phyloP scores from a whole-genome alignment of 495 filamentous ascomycete species.

The Penicillium nucicola region DNA sequence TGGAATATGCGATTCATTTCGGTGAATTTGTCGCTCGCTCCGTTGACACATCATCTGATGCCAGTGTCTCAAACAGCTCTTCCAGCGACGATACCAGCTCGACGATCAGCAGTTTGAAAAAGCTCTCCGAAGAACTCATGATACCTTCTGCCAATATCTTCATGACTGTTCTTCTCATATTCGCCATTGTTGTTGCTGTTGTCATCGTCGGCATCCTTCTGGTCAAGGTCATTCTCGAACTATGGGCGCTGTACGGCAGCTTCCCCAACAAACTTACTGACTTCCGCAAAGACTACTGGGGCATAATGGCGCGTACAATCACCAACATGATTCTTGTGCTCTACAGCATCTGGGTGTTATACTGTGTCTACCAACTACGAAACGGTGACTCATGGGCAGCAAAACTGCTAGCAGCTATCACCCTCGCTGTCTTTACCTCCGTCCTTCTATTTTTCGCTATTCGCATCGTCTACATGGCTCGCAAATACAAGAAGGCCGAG shows the following conservation, averaged over 20 bases:
- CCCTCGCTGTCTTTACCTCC: constrained; percentile 73
- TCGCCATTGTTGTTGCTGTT: constrained; percentile 79
- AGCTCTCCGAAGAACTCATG: constrained; percentile 69
- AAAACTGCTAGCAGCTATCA: constrained; percentile 78
- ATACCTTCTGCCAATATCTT: constrained; percentile 91
- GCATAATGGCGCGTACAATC: constrained; percentile 79
- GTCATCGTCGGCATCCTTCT: constrained; percentile 86
- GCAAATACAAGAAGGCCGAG: constrained; percentile 66
- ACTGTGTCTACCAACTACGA: constrained; percentile 93
- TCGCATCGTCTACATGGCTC: constrained; percentile 77
- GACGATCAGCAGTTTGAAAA: constrained; percentile 66
- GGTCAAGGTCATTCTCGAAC: constrained; percentile 87
- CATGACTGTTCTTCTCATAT: constrained; percentile 90
- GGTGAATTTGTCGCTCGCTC: constrained; percentile 52
- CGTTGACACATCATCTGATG: constrained; percentile 42
- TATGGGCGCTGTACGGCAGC: constrained; percentile 84
- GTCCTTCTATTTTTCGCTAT: constrained; percentile 75
- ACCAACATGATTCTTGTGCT: constrained; percentile 88
- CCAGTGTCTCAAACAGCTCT: constrained; percentile 42
- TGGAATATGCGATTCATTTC: constrained; percentile 42
- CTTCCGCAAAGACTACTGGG: constrained; percentile 97
- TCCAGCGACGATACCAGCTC: constrained; percentile 30
- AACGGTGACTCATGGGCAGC: constrained; percentile 95
- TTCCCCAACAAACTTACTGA: constrained; percentile 78
- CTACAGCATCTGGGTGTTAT: constrained; percentile 93